Conservation (phyloP, 2,329 filamentous ascomycete genomes). For the Hortaea werneckii region DNA sequence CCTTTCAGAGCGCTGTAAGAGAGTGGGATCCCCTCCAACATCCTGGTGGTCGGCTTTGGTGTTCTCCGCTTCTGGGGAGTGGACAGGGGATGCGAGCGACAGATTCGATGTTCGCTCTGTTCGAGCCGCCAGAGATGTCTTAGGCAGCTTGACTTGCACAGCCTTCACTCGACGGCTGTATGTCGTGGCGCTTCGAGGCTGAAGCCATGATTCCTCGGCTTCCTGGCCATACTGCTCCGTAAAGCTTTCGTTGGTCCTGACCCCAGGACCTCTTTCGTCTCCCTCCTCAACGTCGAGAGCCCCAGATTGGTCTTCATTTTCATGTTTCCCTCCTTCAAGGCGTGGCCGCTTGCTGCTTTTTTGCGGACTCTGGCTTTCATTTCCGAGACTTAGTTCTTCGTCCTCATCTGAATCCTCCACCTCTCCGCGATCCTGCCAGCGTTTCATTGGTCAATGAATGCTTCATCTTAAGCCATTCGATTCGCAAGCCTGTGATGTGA, state of each 20-base stretch:
- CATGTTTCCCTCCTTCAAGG: no score
- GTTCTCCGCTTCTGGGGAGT: no score
- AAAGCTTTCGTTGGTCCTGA: background rate
- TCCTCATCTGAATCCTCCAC: conserved; percentile 44
- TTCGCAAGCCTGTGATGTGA: background rate
- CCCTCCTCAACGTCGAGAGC: no score
- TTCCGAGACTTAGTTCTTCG: conserved; percentile 36
- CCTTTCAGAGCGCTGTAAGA: no score
- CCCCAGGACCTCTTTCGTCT: background rate
- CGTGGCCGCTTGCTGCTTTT: conserved; percentile 14
- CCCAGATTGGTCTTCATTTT: no score
- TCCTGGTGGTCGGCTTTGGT: no score
- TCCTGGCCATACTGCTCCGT: conserved; percentile 5
- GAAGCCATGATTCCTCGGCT: conserved; percentile 10
- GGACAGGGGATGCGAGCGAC: no score
- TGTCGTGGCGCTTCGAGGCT: conserved; percentile 11
- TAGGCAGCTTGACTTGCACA: background rate
- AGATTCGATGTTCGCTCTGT: no score
- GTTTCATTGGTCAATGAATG: conserved; percentile 32
- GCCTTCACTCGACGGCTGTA: conserved; percentile 11
- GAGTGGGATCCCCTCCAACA: no score
- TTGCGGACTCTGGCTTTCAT: conserved; percentile 15
- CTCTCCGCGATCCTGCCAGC: conserved; percentile 40
- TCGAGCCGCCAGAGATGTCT: background rate
- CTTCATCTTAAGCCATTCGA: background rate